These are phyloP conservation scores for Fusarium sp. DNA, from an alignment of 2,329 filamentous ascomycete genomes.

Conservation along the genomic window DNA sequence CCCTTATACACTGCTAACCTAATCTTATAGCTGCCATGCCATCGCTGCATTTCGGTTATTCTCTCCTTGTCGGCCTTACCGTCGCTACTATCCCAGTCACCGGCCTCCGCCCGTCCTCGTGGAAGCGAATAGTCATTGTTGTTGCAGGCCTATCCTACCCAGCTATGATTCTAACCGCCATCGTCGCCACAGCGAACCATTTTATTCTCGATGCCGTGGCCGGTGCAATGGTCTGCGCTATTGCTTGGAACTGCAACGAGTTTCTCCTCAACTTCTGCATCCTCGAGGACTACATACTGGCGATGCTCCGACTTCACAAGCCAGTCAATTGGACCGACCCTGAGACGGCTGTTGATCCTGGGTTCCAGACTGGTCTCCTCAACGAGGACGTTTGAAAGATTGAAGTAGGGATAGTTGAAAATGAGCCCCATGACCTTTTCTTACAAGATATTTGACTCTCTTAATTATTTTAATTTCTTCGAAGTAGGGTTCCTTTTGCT, in stretches of 20 bases:
- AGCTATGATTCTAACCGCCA: slow-evolving; percentile 73
- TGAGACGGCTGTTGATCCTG: slow-evolving; percentile 54
- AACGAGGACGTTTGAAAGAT: slow-evolving; percentile 41
- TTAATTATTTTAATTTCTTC: neutral
- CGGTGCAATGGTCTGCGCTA: slow-evolving; percentile 72
- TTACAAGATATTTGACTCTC: neutral
- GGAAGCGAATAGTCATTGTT: slow-evolving; percentile 62
- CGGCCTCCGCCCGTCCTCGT: slow-evolving; percentile 64
- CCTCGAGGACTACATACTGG: slow-evolving; percentile 77
- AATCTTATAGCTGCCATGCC: slow-evolving; percentile 75
- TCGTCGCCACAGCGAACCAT: slow-evolving; percentile 80
- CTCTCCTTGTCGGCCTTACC: slow-evolving; percentile 78
- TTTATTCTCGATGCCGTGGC: slow-evolving; percentile 79
- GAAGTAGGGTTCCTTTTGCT: neutral
- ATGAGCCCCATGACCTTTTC: slow-evolving; percentile 25
- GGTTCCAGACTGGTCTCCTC: slow-evolving; percentile 48
- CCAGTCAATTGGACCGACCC: slow-evolving; percentile 61
- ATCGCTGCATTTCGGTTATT: slow-evolving; percentile 81
- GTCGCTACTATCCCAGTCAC: slow-evolving; percentile 74
- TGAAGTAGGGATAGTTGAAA: slow-evolving; percentile 1
- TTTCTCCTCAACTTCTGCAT: slow-evolving; percentile 73
- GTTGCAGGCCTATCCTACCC: slow-evolving; percentile 73
- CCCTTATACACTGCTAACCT: slow-evolving; percentile 15
- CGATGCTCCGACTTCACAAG: slow-evolving; percentile 74
- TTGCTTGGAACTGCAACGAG: slow-evolving; percentile 71